phyloP scores from a whole-genome alignment of 768 basidiomycete genomes.

The Xerocomellus intermedius region DNA sequence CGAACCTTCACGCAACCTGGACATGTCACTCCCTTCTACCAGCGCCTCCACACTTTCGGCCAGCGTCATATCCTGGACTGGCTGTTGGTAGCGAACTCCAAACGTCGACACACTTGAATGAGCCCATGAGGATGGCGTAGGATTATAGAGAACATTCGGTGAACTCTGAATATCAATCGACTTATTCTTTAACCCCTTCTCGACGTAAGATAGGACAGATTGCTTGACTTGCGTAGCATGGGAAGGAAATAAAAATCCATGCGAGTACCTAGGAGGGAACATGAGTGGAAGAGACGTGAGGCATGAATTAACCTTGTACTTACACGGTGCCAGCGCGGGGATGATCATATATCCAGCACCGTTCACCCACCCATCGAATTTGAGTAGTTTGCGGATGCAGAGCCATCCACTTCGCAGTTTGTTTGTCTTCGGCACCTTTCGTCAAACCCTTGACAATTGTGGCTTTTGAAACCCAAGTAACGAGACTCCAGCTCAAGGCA shows the following conservation, averaged over 20 bases:
- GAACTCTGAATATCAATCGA: conserved; percentile 28
- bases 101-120: conserved; percentile 88
- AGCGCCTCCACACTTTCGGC: conserved; percentile 84
- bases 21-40: conserved; percentile 90
- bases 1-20: conserved; percentile 61
- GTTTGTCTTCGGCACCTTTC: conserved; percentile 89
- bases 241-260: conserved; percentile 94
- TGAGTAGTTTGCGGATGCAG: conserved; percentile 74
- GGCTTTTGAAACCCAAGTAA: conserved; percentile 83
- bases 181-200: conserved; percentile 40
- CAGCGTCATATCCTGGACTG: conserved; percentile 61
- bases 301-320: conserved; percentile 29
- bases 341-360: conserved; percentile 98
- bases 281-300: conserved; percentile 6
- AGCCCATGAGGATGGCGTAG: conserved; percentile 62
- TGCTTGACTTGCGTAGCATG: conserved; percentile 69
- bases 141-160: conserved; percentile 24
- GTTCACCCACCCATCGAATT: conserved; percentile 88
- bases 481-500: conserved; percentile 84
- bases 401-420: conserved; percentile 89
- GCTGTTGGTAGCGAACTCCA: conserved; percentile 70
- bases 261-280: conserved; percentile 68
- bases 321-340: conserved; percentile 92
- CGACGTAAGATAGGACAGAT: conserved; percentile 52
- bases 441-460: conserved; percentile 62